These are phyloP conservation scores for Colletotrichum orchidophilum DNA, from an alignment of 2,329 filamentous ascomycete species.

Conservation along the genomic window DNA sequence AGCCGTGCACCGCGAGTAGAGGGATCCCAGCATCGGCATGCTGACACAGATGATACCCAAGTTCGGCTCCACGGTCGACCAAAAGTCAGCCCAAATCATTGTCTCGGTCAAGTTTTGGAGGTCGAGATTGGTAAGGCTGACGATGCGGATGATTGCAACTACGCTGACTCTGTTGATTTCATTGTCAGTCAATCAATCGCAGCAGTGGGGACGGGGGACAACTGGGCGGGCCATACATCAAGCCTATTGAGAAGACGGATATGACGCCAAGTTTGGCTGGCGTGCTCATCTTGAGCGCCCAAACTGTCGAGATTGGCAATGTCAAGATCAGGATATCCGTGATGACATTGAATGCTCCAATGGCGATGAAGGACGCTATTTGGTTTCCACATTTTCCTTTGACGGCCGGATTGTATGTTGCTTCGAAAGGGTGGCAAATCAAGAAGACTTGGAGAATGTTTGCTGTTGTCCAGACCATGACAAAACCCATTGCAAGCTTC, in stretches of 20 bases:
- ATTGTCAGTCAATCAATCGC: not conserved
- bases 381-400: conserved; percentile 46
- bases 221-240: conserved; percentile 34
- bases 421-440: conserved; percentile 39
- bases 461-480: conserved; percentile 39
- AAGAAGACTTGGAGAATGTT: conserved; percentile 39
- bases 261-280: conserved; percentile 41
- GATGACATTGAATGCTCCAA: conserved; percentile 49
- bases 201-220: not conserved
- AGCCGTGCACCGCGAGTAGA: not conserved
- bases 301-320: conserved; percentile 48
- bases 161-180: conserved; percentile 33
- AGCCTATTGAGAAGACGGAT: conserved; percentile 40
- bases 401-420: conserved; percentile 38
- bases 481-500: conserved; percentile 42
- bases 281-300: conserved; percentile 44
- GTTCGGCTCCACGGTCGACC: conserved; percentile 36
- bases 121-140: conserved; percentile 37
- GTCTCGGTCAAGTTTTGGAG: conserved; percentile 36
- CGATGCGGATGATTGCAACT: conserved; percentile 37
- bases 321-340: conserved; percentile 48
- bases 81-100: conserved; percentile 38
- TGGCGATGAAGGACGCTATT: conserved; percentile 47
- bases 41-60: conserved; percentile 37
- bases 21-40: conserved; percentile 34